Evolutionary conservation across 2,329 filamentous ascomycete genomes (phyloP).

Genomic region (Fusarium sp.): DNA sequence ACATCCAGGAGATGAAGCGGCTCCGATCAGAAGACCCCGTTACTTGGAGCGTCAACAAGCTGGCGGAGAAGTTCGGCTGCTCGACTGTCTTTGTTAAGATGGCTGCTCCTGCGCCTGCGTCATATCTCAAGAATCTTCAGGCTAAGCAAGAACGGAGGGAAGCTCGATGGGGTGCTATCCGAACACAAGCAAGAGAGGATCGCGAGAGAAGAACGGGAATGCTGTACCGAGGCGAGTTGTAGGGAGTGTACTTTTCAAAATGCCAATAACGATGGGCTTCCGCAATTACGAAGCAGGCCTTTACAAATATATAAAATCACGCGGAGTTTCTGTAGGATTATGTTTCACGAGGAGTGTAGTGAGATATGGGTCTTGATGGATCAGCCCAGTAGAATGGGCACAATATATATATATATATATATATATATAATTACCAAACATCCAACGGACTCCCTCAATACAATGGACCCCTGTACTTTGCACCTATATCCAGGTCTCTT

Average conservation of each 20-base stretch:
- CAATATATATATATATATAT: slow-evolving; percentile 36
- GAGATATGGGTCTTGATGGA: slow-evolving; percentile 26
- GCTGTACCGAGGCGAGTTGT: slow-evolving; percentile 62
- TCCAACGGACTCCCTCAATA: slow-evolving; percentile 32
- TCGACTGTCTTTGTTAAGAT: slow-evolving; percentile 66
- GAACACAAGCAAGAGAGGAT: slow-evolving; percentile 64
- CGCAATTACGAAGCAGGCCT: slow-evolving; percentile 18
- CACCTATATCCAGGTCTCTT: neutral
- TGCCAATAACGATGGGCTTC: slow-evolving; percentile 1
- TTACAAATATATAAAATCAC: slow-evolving; percentile 38
- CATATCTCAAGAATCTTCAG: slow-evolving; percentile 58
- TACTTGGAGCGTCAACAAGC: slow-evolving; percentile 62
- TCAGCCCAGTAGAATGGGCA: slow-evolving; percentile 20
- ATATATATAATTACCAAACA: slow-evolving; percentile 43
- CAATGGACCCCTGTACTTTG: slow-evolving; percentile 24
- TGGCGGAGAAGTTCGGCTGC: slow-evolving; percentile 66
- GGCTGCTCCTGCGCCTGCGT: slow-evolving; percentile 59
- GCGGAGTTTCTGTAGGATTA: slow-evolving; percentile 41
- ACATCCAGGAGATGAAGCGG: slow-evolving; percentile 68
- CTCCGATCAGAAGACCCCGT: slow-evolving; percentile 63
- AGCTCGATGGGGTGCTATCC: slow-evolving; percentile 66
- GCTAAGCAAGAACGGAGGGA: slow-evolving; percentile 58
- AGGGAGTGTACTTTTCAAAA: slow-evolving; percentile 27
- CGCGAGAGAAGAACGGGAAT: slow-evolving; percentile 62
- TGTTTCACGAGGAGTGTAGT: slow-evolving; percentile 20